These are phyloP conservation scores for Yamadazyma sp. DNA, from an alignment of 1,139 yeast species.

Conservation along the genomic window DNA sequence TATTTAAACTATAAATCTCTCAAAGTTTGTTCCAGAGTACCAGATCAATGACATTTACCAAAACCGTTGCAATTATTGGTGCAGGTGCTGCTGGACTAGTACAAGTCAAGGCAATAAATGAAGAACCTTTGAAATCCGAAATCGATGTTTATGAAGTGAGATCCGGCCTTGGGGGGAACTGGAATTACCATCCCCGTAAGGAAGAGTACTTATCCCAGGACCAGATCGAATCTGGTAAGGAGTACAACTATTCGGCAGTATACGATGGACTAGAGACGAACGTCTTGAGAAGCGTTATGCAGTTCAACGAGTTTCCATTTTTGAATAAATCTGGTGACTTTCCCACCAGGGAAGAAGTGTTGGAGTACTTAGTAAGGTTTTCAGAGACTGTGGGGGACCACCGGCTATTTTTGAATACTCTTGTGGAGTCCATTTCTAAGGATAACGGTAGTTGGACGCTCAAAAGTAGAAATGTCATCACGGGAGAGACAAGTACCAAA, in stretches of 20 bases:
- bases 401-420: conserved; percentile 4
- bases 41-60: conserved; percentile 1
- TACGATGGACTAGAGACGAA: conserved; percentile 49
- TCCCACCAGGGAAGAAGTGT: conserved; percentile 39
- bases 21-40: neutral
- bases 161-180: conserved; percentile 45
- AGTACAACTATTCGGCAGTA: conserved; percentile 37
- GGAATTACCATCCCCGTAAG: conserved; percentile 41
- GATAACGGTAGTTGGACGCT: conserved; percentile 20
- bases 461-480: conserved; percentile 1
- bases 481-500: conserved; percentile 7
- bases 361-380: conserved; percentile 33
- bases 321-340: conserved; percentile 28
- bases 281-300: conserved; percentile 41
- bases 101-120: conserved; percentile 43
- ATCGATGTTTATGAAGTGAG: conserved; percentile 46
- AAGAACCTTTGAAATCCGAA: conserved; percentile 33
- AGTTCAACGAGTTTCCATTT: conserved; percentile 35
- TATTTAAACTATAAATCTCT: neutral
- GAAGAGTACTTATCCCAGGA: conserved; percentile 6
- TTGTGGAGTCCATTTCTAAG: conserved; percentile 15
- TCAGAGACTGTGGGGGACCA: conserved; percentile 25
- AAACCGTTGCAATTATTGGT: conserved; percentile 44
- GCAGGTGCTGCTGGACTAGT: conserved; percentile 57
- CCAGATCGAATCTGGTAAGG: conserved; percentile 36